Evolutionary conservation across 495 filamentous ascomycete species (phyloP).

Genomic region (Hyaloscypha finlandica): DNA sequence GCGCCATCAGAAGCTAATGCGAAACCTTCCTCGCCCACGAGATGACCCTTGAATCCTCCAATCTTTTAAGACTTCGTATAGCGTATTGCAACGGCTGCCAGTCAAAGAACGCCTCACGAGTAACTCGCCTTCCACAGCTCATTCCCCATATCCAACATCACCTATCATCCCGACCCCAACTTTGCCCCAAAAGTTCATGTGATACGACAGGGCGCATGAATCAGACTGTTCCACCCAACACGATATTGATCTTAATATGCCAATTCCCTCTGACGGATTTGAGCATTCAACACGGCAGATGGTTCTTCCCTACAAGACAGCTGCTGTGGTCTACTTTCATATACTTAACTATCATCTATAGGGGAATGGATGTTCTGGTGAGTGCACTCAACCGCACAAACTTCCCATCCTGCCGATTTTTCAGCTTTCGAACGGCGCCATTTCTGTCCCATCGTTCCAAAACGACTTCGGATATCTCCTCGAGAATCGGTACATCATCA

Average conservation of each 20-base stretch:
- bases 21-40: background rate
- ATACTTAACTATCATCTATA: slow-evolving; percentile 11
- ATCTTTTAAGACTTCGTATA: background rate
- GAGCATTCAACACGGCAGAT: slow-evolving; percentile 25
- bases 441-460: slow-evolving; percentile 41
- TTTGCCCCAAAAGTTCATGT: slow-evolving; percentile 7
- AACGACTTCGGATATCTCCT: slow-evolving; percentile 44
- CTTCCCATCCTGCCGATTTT: background rate
- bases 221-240: background rate
- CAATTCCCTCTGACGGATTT: background rate
- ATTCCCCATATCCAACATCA: slow-evolving; percentile 6
- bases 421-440: slow-evolving; percentile 33
- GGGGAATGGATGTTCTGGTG: slow-evolving; percentile 26
- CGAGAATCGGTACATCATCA: slow-evolving; percentile 31
- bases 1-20: slow-evolving; percentile 3
- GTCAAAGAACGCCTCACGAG: background rate
- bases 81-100: background rate
- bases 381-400: background rate
- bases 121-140: background rate
- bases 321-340: slow-evolving; percentile 27
- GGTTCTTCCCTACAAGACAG: slow-evolving; percentile 40
- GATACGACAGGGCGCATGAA: slow-evolving; percentile 15
- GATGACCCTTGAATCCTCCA: slow-evolving; percentile 4
- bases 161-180: background rate
- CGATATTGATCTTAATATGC: background rate